phyloP scores from a whole-genome alignment of 2,329 filamentous ascomycete species.

The Davidsoniella eucalypti region DNA sequence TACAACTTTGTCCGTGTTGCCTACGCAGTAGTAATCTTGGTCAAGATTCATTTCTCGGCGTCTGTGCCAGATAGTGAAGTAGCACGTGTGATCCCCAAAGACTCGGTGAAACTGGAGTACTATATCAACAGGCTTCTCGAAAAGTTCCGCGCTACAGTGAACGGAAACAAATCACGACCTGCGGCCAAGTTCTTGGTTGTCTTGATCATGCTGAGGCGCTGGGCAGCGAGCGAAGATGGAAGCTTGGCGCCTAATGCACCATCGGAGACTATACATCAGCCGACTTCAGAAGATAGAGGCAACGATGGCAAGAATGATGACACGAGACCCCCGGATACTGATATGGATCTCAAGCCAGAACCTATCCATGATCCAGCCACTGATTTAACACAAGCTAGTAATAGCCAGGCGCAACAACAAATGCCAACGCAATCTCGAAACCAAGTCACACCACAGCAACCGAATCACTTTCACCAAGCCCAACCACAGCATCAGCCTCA shows the following conservation, averaged over 20 bases:
- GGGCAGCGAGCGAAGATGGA: conserved; percentile 33
- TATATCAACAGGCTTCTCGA: conserved; percentile 56
- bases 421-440: too few species aligned
- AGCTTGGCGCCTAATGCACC: not conserved
- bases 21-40: conserved; percentile 54
- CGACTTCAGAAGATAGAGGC: conserved; percentile 4
- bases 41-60: conserved; percentile 57
- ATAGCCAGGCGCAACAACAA: too few species aligned
- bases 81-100: conserved; percentile 50
- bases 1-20: conserved; percentile 56
- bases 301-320: conserved; percentile 13
- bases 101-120: conserved; percentile 46
- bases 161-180: conserved; percentile 45
- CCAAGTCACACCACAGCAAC: too few species aligned
- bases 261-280: not conserved
- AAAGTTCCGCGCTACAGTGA: conserved; percentile 48
- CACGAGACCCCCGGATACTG: too few species aligned
- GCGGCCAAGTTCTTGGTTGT: conserved; percentile 57
- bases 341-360: too few species aligned
- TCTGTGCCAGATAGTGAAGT: conserved; percentile 47
- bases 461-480: too few species aligned
- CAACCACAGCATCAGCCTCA: too few species aligned
- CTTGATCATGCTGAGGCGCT: conserved; percentile 50
- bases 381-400: too few species aligned
- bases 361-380: too few species aligned